Conservation (phyloP, 75 land plant species). For the Azolla pinnata region DNA sequence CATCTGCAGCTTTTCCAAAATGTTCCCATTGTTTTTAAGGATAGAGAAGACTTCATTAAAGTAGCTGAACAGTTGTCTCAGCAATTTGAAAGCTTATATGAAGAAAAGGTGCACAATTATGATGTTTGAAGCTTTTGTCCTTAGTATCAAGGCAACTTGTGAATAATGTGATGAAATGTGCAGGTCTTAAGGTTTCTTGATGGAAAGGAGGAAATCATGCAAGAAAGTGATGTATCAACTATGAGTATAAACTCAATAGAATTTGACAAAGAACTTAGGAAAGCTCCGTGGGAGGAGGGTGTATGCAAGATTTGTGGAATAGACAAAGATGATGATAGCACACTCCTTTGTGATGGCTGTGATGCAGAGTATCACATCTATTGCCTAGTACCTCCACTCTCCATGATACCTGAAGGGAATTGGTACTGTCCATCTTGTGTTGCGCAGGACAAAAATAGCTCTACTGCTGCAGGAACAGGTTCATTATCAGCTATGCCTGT, state of each 20-base stretch:
- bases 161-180: neutral
- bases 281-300: conserved; percentile 95
- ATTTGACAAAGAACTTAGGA: conserved; percentile 38
- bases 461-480: neutral
- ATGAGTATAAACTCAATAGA: conserved; percentile 16
- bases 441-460: conserved; percentile 22
- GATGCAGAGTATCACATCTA: conserved; percentile 96
- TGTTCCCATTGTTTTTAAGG: conserved; percentile 37
- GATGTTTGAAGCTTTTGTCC: too few species aligned
- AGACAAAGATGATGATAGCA: conserved; percentile 87
- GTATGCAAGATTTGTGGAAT: conserved; percentile 93
- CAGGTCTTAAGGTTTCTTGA: neutral
- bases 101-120: conserved; percentile 87
- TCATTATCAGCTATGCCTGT: too few species aligned
- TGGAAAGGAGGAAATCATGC: conserved; percentile 6
- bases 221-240: too few species aligned
- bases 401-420: conserved; percentile 87
- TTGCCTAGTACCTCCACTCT: conserved; percentile 88
- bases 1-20: conserved; percentile 30
- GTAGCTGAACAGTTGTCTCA: conserved; percentile 52
- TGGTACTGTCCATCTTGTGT: conserved; percentile 96
- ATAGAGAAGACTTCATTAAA: conserved; percentile 41
- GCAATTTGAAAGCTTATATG: conserved; percentile 67
- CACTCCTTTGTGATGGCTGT: conserved; percentile 86
- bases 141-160: too few species aligned